Conservation (phyloP, 1,139 yeast genomes). For the Scheffersomyces cryptocercus region DNA sequence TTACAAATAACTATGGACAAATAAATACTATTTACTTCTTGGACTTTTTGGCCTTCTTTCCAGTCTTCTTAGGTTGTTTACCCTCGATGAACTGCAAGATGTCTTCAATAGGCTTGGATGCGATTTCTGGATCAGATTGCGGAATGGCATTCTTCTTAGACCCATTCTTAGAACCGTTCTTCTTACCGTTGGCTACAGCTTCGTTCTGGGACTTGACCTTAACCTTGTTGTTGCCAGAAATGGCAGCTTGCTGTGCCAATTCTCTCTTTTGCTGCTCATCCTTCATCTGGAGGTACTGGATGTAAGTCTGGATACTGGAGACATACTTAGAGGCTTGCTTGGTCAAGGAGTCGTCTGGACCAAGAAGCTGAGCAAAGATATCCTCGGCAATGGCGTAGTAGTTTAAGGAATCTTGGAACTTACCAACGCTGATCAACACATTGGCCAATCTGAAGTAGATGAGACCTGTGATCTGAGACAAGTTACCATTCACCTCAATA, state of each 20-base stretch:
- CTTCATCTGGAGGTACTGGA: constrained; percentile 34
- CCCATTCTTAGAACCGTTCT: constrained; percentile 8
- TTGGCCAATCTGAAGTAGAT: constrained; percentile 69
- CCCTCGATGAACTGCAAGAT: constrained; percentile 69
- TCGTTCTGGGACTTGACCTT: constrained; percentile 11
- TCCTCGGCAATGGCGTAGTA: constrained; percentile 54
- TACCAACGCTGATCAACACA: constrained; percentile 53
- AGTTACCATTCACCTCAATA: constrained; percentile 51
- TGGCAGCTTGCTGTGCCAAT: constrained; percentile 18
- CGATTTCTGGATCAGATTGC: constrained; percentile 54
- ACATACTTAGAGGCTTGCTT: constrained; percentile 66
- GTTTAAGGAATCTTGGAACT: constrained; percentile 55
- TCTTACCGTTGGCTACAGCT: constrained; percentile 12
- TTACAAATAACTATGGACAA: no score
- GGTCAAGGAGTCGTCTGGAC: constrained; percentile 63
- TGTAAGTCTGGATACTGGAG: constrained; percentile 47
- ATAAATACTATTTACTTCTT: constrained; percentile 12
- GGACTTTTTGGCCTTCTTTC: constrained; percentile 15
- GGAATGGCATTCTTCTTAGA: constrained; percentile 25
- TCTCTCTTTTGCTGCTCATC: constrained; percentile 30
- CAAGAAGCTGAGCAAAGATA: constrained; percentile 56
- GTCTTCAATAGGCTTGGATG: constrained; percentile 65
- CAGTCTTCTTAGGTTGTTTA: constrained; percentile 19
- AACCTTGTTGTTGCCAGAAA: constrained; percentile 12
- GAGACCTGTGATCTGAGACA: constrained; percentile 59